Evolutionary conservation across 192 early-diverging fungal species (phyloP).

Genomic region (Allomyces javanicus): DNA sequence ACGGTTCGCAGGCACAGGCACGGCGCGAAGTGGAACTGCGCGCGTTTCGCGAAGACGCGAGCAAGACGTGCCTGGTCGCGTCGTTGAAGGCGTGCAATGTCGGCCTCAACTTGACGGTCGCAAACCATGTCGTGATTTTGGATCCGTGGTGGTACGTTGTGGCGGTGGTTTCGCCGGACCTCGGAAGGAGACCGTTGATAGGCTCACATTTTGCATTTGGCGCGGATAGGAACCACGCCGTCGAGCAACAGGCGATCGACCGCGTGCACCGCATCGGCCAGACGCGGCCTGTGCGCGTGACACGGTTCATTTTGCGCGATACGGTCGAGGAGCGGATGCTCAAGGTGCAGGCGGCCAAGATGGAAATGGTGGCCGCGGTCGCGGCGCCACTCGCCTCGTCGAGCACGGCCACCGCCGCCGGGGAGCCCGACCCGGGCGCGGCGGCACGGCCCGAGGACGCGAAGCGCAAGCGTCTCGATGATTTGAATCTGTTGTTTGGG

Average conservation of each 20-base stretch:
- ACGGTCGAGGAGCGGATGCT: slow-evolving; percentile 79
- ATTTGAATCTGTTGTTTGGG: neutral
- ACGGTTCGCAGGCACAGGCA: slow-evolving; percentile 49
- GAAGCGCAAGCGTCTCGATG: neutral
- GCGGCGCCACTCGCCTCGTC: neutral
- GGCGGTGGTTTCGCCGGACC: neutral
- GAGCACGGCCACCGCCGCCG: neutral
- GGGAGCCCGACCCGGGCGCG: neutral
- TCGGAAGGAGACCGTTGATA: neutral
- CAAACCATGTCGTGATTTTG: slow-evolving; percentile 46
- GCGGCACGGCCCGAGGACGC: neutral
- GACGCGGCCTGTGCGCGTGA: slow-evolving; percentile 35
- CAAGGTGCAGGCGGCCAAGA: slow-evolving; percentile 58
- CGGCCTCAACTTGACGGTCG: slow-evolving; percentile 57
- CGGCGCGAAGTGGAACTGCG: slow-evolving; percentile 39
- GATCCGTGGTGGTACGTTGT: slow-evolving; percentile 37
- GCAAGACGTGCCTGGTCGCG: slow-evolving; percentile 37
- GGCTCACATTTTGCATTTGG: neutral
- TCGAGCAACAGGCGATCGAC: slow-evolving; percentile 63
- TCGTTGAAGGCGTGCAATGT: slow-evolving; percentile 48
- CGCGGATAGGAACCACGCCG: slow-evolving; percentile 34
- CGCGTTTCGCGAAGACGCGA: slow-evolving; percentile 39
- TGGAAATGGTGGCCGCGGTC: slow-evolving; percentile 13
- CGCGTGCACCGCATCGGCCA: slow-evolving; percentile 66
- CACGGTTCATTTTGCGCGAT: slow-evolving; percentile 40